Percentiles rank a stretch among this genome's conserved stretches.
Evolutionary conservation across 805 yeast species (phyloP).

Genomic region (Isabelozyma pseudorhagii): DNA sequence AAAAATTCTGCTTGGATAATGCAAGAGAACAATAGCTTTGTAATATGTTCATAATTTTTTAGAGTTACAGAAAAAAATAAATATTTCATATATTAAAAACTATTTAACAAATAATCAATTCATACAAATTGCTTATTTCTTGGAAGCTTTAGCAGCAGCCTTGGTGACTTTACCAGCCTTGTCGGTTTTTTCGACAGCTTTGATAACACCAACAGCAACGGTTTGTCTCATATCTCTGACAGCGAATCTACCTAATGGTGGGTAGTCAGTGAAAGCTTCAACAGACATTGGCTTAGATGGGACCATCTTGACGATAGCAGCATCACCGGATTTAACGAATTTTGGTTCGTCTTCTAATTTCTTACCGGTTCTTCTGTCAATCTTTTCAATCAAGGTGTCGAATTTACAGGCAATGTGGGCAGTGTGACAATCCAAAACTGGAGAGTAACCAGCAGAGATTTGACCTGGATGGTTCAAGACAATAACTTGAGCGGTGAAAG

Average conservation of each 20-base stretch:
- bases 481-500: slow-evolving; percentile 83
- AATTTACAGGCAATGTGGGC: too few relatives aligned
- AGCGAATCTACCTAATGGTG: slow-evolving; percentile 47
- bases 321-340: slow-evolving; percentile 37
- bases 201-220: slow-evolving; percentile 99
- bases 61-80: too few relatives aligned
- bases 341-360: slow-evolving; percentile 30
- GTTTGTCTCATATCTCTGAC: slow-evolving; percentile 99
- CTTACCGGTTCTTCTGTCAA: too few relatives aligned
- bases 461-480: slow-evolving; percentile 92
- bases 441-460: slow-evolving; percentile 86
- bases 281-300: slow-evolving; percentile 45
- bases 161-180: slow-evolving; percentile 49
- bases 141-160: slow-evolving; percentile 47
- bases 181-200: slow-evolving; percentile 50
- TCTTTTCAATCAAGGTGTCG: too few relatives aligned
- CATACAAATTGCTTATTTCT: slow-evolving; percentile 32
- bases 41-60: too few relatives aligned
- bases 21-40: too few relatives aligned
- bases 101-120: background rate
- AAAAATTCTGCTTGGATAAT: too few relatives aligned
- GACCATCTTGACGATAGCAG: slow-evolving; percentile 40
- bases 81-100: background rate
- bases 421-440: slow-evolving; percentile 90
- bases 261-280: slow-evolving; percentile 40